A percentile compares a stretch with the other conserved stretches of the same genome.
phyloP scores from a whole-genome alignment of 2,329 filamentous ascomycete genomes.

The Aspergillus puulaauensis region DNA sequence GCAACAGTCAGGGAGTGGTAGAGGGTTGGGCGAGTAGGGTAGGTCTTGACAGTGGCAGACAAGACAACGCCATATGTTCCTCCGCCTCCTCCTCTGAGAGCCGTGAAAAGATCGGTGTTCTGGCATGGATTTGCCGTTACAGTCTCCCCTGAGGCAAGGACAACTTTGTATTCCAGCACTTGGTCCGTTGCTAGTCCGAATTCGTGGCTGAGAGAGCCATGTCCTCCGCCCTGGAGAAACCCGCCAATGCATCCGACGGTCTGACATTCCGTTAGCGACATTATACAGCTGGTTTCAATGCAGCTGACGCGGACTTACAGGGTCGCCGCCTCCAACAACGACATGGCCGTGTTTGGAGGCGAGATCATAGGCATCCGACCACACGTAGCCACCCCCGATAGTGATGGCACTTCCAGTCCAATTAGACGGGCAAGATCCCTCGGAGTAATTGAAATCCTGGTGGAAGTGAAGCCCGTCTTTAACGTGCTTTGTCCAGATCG shows the following conservation, averaged over 20 bases:
- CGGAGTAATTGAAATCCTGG: slow-evolving; percentile 22
- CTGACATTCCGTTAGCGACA: background rate
- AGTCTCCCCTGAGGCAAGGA: slow-evolving; percentile 38
- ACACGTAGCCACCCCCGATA: slow-evolving; percentile 26
- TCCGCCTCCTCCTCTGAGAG: too few relatives aligned
- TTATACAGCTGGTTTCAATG: background rate
- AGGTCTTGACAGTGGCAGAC: too few relatives aligned
- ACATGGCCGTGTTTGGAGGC: slow-evolving; percentile 26
- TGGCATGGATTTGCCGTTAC: slow-evolving; percentile 36
- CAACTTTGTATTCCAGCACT: slow-evolving; percentile 43
- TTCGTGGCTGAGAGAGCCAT: slow-evolving; percentile 38
- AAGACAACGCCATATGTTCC: too few relatives aligned
- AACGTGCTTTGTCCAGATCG: slow-evolving; percentile 32
- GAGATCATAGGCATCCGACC: slow-evolving; percentile 27
- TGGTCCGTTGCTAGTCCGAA: slow-evolving; percentile 49
- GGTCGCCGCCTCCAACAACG: slow-evolving; percentile 31
- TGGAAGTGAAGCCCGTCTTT: slow-evolving; percentile 29
- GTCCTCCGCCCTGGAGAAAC: slow-evolving; percentile 44
- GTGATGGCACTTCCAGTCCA: slow-evolving; percentile 34
- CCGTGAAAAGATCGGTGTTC: slow-evolving; percentile 26
- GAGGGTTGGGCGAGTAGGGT: slow-evolving; percentile 13
- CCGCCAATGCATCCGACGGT: slow-evolving; percentile 33
- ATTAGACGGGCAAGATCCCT: slow-evolving; percentile 33
- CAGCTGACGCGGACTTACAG: slow-evolving; percentile 1
- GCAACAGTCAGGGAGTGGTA: slow-evolving; percentile 4